Percentiles rank a stretch among this genome's conserved stretches.
These are phyloP conservation scores for Sporisorium sorghi DNA, from an alignment of 1,284 basidiomycete genomes.

Conservation along the genomic window DNA sequence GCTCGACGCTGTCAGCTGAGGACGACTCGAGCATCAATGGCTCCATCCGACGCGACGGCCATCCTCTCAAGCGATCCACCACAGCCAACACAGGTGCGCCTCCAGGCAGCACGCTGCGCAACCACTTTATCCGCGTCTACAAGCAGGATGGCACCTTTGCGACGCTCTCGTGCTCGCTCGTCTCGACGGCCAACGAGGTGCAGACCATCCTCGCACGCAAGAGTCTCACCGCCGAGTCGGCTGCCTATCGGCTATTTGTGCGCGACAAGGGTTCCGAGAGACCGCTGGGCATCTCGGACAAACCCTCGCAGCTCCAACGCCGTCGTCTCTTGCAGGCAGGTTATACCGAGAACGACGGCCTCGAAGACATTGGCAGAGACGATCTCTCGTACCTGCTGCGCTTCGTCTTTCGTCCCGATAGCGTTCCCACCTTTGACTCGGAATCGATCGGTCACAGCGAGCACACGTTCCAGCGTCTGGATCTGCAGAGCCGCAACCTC, in stretches of 20 bases:
- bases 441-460: slow-evolving; percentile 61
- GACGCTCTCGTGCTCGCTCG: slow-evolving; percentile 77
- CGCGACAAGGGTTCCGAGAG: slow-evolving; percentile 67
- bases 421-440: slow-evolving; percentile 72
- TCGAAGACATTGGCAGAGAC: slow-evolving; percentile 83
- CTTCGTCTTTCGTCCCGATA: slow-evolving; percentile 79
- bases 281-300: slow-evolving; percentile 76
- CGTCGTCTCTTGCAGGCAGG: slow-evolving; percentile 90
- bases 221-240: slow-evolving; percentile 49
- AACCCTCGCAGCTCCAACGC: slow-evolving; percentile 85
- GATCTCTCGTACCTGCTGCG: slow-evolving; percentile 87
- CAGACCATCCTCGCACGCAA: slow-evolving; percentile 59
- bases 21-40: slow-evolving; percentile 38
- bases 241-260: slow-evolving; percentile 64
- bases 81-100: slow-evolving; percentile 20
- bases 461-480: slow-evolving; percentile 79
- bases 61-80: slow-evolving; percentile 36
- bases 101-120: slow-evolving; percentile 22
- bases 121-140: slow-evolving; percentile 79
- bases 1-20: slow-evolving; percentile 43
- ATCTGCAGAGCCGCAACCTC: slow-evolving; percentile 84
- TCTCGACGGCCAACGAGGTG: slow-evolving; percentile 78
- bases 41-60: slow-evolving; percentile 25
- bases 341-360: slow-evolving; percentile 82
- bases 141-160: slow-evolving; percentile 80